These are phyloP conservation scores for Pythium oligandrum DNA, from an alignment of 352 stramenopile genomes.

Conservation along the genomic window DNA sequence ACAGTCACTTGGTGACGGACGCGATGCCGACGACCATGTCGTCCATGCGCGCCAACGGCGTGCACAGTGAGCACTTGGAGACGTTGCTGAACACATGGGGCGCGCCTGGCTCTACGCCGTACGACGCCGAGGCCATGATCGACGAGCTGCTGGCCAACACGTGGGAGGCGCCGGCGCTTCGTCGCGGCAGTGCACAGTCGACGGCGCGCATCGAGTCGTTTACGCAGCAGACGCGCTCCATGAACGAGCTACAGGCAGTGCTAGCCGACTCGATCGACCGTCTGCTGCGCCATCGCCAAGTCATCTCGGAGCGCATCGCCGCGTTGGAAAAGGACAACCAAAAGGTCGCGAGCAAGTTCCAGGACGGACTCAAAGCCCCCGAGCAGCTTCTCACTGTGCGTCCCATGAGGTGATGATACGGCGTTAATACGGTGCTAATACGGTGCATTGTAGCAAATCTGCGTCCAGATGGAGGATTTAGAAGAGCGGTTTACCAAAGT, in stretches of 20 bases:
- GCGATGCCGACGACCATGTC: not conserved
- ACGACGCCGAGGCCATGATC: slow-evolving; percentile 72
- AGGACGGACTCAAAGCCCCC: slow-evolving; percentile 53
- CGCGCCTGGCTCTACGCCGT: slow-evolving; percentile 10
- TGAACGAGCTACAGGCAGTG: slow-evolving; percentile 65
- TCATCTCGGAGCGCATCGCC: slow-evolving; percentile 51
- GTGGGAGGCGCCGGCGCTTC: slow-evolving; percentile 27
- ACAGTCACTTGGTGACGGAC: too few species aligned
- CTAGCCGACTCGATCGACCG: slow-evolving; percentile 53
- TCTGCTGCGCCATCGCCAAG: slow-evolving; percentile 49
- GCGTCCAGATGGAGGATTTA: slow-evolving; percentile 73
- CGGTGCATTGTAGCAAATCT: slow-evolving; percentile 43
- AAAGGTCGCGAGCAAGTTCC: slow-evolving; percentile 46
- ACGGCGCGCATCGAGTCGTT: slow-evolving; percentile 25
- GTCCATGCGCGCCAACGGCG: slow-evolving; percentile 6
- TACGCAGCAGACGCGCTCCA: slow-evolving; percentile 46
- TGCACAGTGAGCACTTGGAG: slow-evolving; percentile 50
- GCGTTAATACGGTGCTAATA: not conserved
- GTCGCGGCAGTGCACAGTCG: slow-evolving; percentile 14
- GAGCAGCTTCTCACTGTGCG: slow-evolving; percentile 55
- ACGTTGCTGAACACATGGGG: slow-evolving; percentile 43
- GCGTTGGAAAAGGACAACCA: slow-evolving; percentile 63
- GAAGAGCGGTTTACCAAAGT: slow-evolving; percentile 86
- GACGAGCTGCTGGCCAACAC: slow-evolving; percentile 67
- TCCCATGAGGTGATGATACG: not conserved